Evolutionary conservation across 2,329 filamentous ascomycete genomes (phyloP).

Genomic region (Colletotrichum sp.): DNA sequence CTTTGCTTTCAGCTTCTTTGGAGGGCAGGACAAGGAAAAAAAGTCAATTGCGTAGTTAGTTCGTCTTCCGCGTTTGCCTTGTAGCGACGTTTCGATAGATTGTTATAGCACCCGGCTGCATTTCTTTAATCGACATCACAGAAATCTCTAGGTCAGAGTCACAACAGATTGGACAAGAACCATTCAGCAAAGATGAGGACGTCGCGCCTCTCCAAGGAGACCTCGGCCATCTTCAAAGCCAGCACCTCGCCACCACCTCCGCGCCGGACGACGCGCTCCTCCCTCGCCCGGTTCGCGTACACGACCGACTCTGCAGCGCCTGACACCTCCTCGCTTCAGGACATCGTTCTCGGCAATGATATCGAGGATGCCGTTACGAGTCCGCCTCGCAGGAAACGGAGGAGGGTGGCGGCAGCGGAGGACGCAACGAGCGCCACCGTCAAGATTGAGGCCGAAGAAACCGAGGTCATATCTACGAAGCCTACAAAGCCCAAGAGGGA

Average conservation of each 20-base stretch:
- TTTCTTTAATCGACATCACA: background rate
- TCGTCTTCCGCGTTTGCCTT: background rate
- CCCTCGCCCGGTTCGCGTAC: slow-evolving; percentile 53
- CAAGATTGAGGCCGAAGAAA: slow-evolving; percentile 44
- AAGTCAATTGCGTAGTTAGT: background rate
- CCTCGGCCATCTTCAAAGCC: slow-evolving; percentile 56
- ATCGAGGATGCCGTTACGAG: slow-evolving; percentile 60
- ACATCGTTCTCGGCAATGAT: slow-evolving; percentile 38
- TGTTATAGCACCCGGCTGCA: background rate
- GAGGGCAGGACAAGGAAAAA: background rate
- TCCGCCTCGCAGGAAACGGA: slow-evolving; percentile 48
- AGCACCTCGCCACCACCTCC: slow-evolving; percentile 39
- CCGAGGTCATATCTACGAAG: background rate
- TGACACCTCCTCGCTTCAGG: background rate
- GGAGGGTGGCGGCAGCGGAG: slow-evolving; percentile 39
- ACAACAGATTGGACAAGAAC: background rate
- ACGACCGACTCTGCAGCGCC: slow-evolving; percentile 24
- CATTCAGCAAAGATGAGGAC: slow-evolving; percentile 51
- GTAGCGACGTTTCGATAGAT: background rate
- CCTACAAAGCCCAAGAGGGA: slow-evolving; percentile 31
- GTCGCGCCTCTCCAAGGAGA: slow-evolving; percentile 63
- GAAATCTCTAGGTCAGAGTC: background rate
- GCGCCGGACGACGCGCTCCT: slow-evolving; percentile 54
- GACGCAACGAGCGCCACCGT: slow-evolving; percentile 23
- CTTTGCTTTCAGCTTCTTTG: background rate